Evolutionary conservation across 2,329 filamentous ascomycete species (phyloP).

Genomic region (Metarhizium guizhouense): DNA sequence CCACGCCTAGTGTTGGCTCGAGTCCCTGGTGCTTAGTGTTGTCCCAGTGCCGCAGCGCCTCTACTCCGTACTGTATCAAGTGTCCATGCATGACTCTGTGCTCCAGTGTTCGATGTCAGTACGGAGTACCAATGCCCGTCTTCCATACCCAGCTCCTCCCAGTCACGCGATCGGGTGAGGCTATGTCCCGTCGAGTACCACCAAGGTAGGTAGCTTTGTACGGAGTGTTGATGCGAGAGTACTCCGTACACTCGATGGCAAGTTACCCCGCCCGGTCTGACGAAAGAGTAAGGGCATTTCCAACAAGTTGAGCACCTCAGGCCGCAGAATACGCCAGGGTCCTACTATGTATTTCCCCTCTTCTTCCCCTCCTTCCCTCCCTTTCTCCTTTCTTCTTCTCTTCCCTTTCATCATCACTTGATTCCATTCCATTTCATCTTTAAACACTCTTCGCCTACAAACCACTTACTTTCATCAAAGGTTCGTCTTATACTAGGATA

Average conservation of each 20-base stretch:
- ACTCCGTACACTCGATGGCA: conserved; percentile 9
- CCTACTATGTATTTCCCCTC: conserved; percentile 20
- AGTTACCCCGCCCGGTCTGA: conserved; percentile 36
- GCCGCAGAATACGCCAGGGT: conserved; percentile 17
- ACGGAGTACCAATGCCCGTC: background rate
- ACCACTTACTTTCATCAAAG: background rate
- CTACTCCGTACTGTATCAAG: background rate
- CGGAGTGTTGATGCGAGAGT: background rate
- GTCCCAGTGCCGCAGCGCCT: background rate
- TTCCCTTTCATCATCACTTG: conserved; percentile 11
- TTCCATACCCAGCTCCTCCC: background rate
- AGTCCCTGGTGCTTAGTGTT: too few species aligned
- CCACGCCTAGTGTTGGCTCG: too few species aligned
- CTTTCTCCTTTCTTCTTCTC: conserved; percentile 13
- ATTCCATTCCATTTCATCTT: background rate
- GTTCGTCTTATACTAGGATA: conserved; percentile 5
- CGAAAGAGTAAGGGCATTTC: conserved; percentile 23
- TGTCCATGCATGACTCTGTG: background rate
- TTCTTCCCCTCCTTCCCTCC: conserved; percentile 16
- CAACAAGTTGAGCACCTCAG: conserved; percentile 8
- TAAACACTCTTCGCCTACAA: background rate
- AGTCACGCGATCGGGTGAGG: conserved; percentile 11
- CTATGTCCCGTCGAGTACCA: conserved; percentile 4
- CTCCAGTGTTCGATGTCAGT: background rate
- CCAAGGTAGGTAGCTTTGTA: background rate